Evolutionary conservation across 257 asterid genomes (phyloP).

Genomic region (Solanum neorickii): DNA sequence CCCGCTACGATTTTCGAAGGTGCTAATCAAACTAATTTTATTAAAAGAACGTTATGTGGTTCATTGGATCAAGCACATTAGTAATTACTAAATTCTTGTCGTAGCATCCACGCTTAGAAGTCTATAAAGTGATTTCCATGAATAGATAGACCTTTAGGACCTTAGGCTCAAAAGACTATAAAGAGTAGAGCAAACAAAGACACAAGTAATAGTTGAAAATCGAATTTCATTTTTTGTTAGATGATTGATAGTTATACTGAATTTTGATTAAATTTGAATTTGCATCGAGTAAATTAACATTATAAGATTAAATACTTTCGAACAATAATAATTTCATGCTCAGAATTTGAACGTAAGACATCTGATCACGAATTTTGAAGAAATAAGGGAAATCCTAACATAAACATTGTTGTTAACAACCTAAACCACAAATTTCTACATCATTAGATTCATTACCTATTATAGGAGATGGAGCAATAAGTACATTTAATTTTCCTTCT

Average conservation of each 20-base stretch:
- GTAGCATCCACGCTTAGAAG: background rate
- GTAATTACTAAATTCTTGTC: background rate
- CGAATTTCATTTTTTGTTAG: background rate
- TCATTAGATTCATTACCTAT: background rate
- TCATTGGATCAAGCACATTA: background rate
- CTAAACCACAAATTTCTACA: background rate
- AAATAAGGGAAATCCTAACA: background rate
- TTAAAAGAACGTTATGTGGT: background rate
- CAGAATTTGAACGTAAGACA: accelerated
- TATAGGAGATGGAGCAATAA: background rate
- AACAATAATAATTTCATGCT: background rate
- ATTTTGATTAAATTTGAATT: background rate
- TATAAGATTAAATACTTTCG: background rate
- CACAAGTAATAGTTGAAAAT: background rate
- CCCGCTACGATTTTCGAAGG: accelerated
- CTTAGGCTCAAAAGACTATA: background rate
- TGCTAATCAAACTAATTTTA: background rate
- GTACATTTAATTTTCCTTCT: background rate
- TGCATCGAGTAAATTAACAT: accelerated
- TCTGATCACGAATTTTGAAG: background rate
- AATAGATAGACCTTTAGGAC: background rate
- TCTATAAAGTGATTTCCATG: background rate
- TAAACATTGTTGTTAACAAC: background rate
- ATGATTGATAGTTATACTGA: background rate
- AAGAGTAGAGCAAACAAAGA: background rate